A percentile compares a stretch with the other conserved stretches of the same genome.
These are phyloP conservation scores for Pseudoturritis turrita DNA, from an alignment of 345 rosid genomes.

Conservation along the genomic window DNA sequence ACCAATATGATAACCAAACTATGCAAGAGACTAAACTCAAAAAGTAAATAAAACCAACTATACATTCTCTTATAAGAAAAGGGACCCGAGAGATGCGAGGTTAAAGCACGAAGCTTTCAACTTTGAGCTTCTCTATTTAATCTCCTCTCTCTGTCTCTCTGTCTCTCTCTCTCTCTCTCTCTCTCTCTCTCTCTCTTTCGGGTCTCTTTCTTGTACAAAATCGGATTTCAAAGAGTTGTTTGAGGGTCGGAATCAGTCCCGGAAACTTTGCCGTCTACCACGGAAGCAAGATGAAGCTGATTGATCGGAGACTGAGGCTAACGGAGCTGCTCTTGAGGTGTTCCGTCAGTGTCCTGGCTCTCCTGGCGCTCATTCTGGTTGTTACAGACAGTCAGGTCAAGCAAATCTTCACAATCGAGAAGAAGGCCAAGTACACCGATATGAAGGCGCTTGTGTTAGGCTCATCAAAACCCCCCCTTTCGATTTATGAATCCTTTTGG, in stretches of 20 bases:
- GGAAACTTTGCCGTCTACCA: constrained; percentile 55
- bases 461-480: neutral
- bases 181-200: neutral
- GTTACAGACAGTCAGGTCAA: constrained; percentile 69
- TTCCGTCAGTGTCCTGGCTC: constrained; percentile 50
- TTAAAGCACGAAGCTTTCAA: constrained; percentile 10
- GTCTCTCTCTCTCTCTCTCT: neutral
- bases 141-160: neutral
- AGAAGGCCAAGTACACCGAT: constrained; percentile 75
- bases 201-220: neutral
- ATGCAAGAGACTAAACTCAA: no score
- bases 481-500: neutral
- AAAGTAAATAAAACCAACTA: no score
- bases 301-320: constrained; percentile 63
- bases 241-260: constrained; percentile 67
- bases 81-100: constrained; percentile 19
- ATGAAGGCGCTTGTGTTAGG: constrained; percentile 93
- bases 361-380: constrained; percentile 59
- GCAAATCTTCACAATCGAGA: constrained; percentile 65
- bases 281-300: constrained; percentile 46
- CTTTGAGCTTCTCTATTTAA: constrained; percentile 8
- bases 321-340: constrained; percentile 76
- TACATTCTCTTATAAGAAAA: no score
- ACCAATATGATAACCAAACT: no score
- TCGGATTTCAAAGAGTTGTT: constrained; percentile 38